Percentiles rank a stretch among this genome's conserved stretches.
These are phyloP conservation scores for Hibiscus trionum DNA, from an alignment of 345 rosid species.

Conservation along the genomic window DNA sequence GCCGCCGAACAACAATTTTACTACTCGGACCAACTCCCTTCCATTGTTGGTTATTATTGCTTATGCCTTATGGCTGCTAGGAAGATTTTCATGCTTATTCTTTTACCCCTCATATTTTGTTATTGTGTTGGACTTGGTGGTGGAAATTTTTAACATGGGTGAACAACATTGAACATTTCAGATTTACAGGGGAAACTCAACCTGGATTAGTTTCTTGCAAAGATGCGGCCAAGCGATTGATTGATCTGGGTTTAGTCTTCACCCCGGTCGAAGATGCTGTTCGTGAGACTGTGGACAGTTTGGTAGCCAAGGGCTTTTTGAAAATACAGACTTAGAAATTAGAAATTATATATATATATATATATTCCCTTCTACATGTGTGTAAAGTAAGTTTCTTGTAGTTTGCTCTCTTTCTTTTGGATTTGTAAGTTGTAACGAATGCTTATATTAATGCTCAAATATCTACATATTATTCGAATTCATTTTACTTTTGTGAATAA, in stretches of 20 bases:
- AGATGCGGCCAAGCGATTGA: conserved; percentile 71
- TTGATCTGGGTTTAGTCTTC: conserved; percentile 52
- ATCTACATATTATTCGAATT: no score
- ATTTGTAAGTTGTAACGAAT: neutral
- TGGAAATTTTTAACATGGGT: neutral
- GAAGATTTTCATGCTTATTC: neutral
- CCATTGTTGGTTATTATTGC: no score
- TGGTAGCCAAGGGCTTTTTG: conserved; percentile 51
- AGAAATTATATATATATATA: no score
- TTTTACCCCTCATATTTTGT: neutral
- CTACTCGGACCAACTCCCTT: no score
- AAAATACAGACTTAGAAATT: neutral
- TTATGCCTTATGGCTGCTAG: neutral
- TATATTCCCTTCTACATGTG: neutral
- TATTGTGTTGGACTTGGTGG: neutral
- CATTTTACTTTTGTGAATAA: no score
- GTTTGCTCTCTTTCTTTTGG: neutral
- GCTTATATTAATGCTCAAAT: neutral
- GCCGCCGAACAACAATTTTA: no score
- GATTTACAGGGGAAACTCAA: conserved; percentile 54
- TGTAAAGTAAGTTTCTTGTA: neutral
- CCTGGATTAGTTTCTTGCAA: conserved; percentile 45
- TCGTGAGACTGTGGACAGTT: conserved; percentile 52
- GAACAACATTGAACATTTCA: conserved; percentile 12
- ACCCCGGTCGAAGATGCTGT: conserved; percentile 61